phyloP scores from a whole-genome alignment of 352 stramenopile species.

The Pythium folliculosum region DNA sequence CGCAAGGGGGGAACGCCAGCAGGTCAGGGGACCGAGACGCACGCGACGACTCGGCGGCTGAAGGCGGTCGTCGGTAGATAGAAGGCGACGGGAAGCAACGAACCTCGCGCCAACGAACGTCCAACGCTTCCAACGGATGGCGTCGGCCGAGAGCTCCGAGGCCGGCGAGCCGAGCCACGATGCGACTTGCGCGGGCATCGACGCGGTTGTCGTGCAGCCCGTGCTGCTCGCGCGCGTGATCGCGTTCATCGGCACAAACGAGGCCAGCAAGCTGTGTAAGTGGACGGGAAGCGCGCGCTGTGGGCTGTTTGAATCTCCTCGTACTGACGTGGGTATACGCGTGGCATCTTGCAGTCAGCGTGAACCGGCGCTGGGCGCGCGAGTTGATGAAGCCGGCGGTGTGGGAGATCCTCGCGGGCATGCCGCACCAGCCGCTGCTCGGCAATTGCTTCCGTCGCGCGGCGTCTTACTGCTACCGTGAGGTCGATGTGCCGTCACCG shows the following conservation, averaged over 20 bases:
- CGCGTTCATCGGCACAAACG: slow-evolving; percentile 58
- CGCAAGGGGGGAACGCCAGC: not conserved
- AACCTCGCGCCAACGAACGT: too few relatives aligned
- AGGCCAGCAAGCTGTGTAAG: slow-evolving; percentile 37
- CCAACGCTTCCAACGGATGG: slow-evolving; percentile 8
- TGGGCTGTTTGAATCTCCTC: not conserved
- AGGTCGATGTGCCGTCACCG: slow-evolving; percentile 84
- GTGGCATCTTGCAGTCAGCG: slow-evolving; percentile 45
- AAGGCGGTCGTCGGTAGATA: not conserved
- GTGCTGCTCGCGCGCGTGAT: slow-evolving; percentile 65
- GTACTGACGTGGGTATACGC: not conserved
- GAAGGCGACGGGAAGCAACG: too few relatives aligned
- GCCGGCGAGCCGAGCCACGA: slow-evolving; percentile 6
- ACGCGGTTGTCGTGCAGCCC: slow-evolving; percentile 53
- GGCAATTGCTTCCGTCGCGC: slow-evolving; percentile 83
- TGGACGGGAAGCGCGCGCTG: not conserved
- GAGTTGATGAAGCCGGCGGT: slow-evolving; percentile 82
- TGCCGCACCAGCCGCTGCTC: slow-evolving; percentile 76
- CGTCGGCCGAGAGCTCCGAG: slow-evolving; percentile 18
- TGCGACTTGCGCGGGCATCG: slow-evolving; percentile 3
- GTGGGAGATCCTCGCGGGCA: slow-evolving; percentile 81
- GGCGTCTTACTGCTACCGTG: slow-evolving; percentile 85
- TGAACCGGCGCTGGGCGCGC: slow-evolving; percentile 74
- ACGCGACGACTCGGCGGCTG: not conserved
- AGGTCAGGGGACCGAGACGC: not conserved